Conservation (phyloP, 225 moss, liverwort and hornwort genomes). For the Pseudoscleropodium purum region DNA sequence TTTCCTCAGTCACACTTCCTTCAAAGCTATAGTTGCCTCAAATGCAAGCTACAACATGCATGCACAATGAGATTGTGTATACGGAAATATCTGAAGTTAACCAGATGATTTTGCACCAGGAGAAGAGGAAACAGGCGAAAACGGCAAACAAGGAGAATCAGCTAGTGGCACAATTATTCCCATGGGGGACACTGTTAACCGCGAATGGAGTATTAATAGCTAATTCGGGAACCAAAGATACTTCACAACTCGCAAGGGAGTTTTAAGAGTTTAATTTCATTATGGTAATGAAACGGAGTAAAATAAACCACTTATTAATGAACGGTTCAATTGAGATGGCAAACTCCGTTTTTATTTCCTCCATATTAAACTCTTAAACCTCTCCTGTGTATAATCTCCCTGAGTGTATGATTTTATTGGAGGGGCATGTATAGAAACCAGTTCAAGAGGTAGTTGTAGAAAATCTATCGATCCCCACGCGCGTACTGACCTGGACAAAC, state of each 20-base stretch:
- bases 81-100: neutral
- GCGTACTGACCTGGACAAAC: neutral
- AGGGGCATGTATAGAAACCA: neutral
- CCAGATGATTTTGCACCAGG: neutral
- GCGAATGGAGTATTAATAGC: too few relatives aligned
- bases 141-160: neutral
- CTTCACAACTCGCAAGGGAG: neutral
- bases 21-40: neutral
- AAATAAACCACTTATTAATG: neutral
- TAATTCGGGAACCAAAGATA: neutral
- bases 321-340: neutral
- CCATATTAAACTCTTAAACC: neutral
- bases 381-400: neutral
- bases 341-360: neutral
- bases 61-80: neutral
- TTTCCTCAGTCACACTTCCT: neutral
- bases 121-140: neutral
- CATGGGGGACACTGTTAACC: neutral
- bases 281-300: neutral
- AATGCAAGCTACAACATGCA: neutral
- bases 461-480: neutral
- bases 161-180: neutral
- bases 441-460: neutral
- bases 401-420: neutral
- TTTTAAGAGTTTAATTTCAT: neutral